These are phyloP conservation scores for Hirsutella minnesotensis DNA, from an alignment of 2,329 filamentous ascomycete species.

Conservation along the genomic window DNA sequence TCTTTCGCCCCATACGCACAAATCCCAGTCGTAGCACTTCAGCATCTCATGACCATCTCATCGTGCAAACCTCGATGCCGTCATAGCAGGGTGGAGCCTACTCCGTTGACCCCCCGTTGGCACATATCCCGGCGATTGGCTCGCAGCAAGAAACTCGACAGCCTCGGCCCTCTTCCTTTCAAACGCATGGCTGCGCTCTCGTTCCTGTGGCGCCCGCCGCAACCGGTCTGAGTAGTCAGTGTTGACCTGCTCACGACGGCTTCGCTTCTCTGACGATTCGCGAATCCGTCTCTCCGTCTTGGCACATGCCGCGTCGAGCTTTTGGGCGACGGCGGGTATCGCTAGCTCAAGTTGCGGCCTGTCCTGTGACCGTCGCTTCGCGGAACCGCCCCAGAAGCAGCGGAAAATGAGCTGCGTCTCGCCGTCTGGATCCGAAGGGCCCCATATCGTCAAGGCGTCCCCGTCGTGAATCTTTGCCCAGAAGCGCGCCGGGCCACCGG, in stretches of 20 bases:
- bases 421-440: constrained; percentile 26
- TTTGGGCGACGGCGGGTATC: constrained; percentile 24
- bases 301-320: constrained; percentile 36
- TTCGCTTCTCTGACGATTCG: constrained; percentile 26
- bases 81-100: constrained; percentile 8
- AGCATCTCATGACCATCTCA: too few relatives aligned
- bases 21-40: too few relatives aligned
- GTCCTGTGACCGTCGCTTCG: constrained; percentile 22
- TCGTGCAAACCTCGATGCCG: too few relatives aligned
- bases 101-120: constrained; percentile 7
- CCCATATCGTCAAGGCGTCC: constrained; percentile 65
- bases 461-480: constrained; percentile 66
- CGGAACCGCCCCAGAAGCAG: constrained; percentile 46
- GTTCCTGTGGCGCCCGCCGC: constrained; percentile 30
- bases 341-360: constrained; percentile 20
- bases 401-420: constrained; percentile 37
- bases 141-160: constrained; percentile 24
- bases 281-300: constrained; percentile 32
- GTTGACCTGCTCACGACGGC: constrained; percentile 29
- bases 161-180: constrained; percentile 36
- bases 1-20: too few relatives aligned
- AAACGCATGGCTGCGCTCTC: constrained; percentile 36
- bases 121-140: constrained; percentile 18
- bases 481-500: constrained; percentile 39
- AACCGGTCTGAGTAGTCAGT: constrained; percentile 31